Conservation (phyloP, 805 yeast genomes). For the Clavispora santaluciae region DNA sequence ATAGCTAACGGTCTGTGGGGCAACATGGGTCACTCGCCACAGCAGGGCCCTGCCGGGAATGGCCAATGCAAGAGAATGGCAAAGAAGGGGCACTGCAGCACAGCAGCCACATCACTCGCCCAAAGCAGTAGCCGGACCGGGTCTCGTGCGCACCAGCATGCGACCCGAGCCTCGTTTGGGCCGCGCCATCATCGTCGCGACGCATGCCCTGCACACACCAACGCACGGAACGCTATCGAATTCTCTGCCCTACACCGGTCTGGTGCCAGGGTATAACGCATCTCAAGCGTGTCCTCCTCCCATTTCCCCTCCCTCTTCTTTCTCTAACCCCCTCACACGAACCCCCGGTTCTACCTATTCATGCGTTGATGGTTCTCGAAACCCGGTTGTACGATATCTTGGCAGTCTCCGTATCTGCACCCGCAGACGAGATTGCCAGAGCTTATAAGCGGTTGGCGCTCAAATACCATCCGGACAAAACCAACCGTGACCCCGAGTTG, state of each 20-base stretch:
- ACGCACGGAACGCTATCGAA: slow-evolving; percentile 12
- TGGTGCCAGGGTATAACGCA: background rate
- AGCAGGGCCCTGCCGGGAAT: too few relatives aligned
- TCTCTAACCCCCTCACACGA: background rate
- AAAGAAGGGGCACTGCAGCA: too few relatives aligned
- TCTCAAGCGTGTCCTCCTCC: background rate
- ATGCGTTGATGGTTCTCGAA: slow-evolving; percentile 16
- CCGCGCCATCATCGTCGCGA: too few relatives aligned
- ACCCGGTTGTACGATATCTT: slow-evolving; percentile 34
- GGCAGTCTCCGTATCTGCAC: slow-evolving; percentile 26
- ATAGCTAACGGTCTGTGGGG: background rate
- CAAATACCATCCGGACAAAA: slow-evolving; percentile 64
- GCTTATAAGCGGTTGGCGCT: slow-evolving; percentile 38
- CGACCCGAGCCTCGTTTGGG: too few relatives aligned
- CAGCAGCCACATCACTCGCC: background rate
- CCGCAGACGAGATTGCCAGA: slow-evolving; percentile 39
- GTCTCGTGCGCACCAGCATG: too few relatives aligned
- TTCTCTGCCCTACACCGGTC: slow-evolving; percentile 2
- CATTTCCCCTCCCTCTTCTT: background rate
- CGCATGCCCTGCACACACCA: background rate
- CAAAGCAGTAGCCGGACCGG: background rate
- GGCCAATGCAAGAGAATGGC: too few relatives aligned
- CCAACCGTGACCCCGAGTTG: slow-evolving; percentile 43
- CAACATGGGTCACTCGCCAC: too few relatives aligned
- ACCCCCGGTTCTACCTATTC: background rate